A percentile compares a stretch with the other conserved stretches of the same genome.
Conservation (phyloP, 306 rosid genomes). For the Vicia sativa region DNA sequence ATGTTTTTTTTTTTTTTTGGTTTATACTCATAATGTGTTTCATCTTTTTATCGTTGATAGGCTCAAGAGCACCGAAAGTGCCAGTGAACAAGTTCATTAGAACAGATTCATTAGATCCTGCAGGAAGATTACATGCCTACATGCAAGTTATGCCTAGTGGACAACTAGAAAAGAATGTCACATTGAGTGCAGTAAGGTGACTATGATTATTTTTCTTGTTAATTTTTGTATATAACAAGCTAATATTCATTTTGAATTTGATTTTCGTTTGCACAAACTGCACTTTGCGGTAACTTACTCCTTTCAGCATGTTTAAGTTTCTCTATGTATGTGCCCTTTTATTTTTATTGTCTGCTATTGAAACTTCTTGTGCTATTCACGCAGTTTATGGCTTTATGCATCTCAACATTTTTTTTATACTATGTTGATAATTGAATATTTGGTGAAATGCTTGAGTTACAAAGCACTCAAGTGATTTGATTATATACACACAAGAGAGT, state of each 20-base stretch:
- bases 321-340: no score
- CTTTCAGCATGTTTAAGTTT: no score
- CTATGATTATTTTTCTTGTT: constrained; percentile 12
- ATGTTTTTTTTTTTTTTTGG: constrained; percentile 24
- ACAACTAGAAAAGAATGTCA: constrained; percentile 50
- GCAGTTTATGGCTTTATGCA: no score
- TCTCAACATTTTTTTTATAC: no score
- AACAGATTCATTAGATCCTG: constrained; percentile 88
- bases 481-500: no score
- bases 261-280: background rate
- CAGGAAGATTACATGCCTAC: constrained; percentile 88
- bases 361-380: no score
- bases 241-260: background rate
- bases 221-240: constrained; percentile 22
- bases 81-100: constrained; percentile 86
- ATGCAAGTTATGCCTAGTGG: constrained; percentile 54
- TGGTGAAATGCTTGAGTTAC: no score
- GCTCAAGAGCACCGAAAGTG: constrained; percentile 72
- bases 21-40: constrained; percentile 26
- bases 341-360: no score
- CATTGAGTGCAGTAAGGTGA: constrained; percentile 82
- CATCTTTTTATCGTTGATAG: constrained; percentile 44
- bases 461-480: no score
- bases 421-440: no score
- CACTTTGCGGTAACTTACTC: background rate